Evolutionary conservation across 352 stramenopile species (phyloP).

Genomic region (Globisporangium orthogonon): DNA sequence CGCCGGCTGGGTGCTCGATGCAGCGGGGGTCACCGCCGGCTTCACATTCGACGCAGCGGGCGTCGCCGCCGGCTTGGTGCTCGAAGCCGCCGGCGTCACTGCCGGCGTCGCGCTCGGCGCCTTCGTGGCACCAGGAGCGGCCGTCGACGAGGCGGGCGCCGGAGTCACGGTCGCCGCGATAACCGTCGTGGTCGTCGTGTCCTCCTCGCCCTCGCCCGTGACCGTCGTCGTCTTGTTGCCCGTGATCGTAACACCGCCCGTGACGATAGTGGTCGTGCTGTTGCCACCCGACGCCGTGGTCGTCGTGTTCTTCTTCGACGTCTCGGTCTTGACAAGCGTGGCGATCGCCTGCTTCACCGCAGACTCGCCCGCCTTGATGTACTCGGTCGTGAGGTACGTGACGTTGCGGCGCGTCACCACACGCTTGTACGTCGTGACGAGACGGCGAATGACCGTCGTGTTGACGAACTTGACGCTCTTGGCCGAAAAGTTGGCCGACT

Average conservation of each 20-base stretch:
- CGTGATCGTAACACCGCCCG: constrained; percentile 10
- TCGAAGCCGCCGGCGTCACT: constrained; percentile 1
- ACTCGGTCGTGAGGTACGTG: constrained; percentile 22
- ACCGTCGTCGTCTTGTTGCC: constrained; percentile 12
- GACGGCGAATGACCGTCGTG: constrained; percentile 23
- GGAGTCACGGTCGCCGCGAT: constrained; percentile 8
- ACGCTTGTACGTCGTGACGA: constrained; percentile 25
- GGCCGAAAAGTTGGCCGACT: constrained; percentile 32
- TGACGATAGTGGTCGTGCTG: constrained; percentile 7
- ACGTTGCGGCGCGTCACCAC: constrained; percentile 12
- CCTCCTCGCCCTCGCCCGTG: constrained; percentile 1
- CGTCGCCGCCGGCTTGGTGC: background rate
- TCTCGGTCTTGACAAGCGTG: constrained; percentile 4
- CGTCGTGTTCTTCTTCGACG: constrained; percentile 7
- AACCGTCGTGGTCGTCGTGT: constrained; percentile 11
- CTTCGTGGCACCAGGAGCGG: constrained; percentile 3
- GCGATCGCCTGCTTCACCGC: constrained; percentile 12
- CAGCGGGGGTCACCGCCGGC: constrained; percentile 7
- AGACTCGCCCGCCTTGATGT: constrained; percentile 18
- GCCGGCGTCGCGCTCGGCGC: background rate
- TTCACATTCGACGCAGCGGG: background rate
- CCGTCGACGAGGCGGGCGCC: constrained; percentile 3
- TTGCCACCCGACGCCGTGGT: constrained; percentile 15
- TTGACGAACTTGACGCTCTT: constrained; percentile 33
- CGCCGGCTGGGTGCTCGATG: background rate